phyloP scores from a whole-genome alignment of 352 stramenopile genomes.

The Phytophthora europaea region DNA sequence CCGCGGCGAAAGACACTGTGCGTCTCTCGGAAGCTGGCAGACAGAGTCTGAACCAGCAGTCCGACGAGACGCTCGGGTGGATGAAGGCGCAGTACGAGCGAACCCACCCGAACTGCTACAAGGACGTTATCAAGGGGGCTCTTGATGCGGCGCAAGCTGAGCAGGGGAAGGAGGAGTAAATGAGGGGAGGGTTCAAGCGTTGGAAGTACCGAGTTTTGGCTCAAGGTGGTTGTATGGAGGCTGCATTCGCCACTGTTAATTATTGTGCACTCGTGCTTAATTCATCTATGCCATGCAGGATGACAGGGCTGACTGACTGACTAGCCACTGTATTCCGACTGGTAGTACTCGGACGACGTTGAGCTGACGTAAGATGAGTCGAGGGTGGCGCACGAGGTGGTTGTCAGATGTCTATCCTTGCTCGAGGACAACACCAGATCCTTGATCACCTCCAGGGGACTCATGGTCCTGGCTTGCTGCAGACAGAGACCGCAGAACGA shows the following conservation, averaged over 20 bases:
- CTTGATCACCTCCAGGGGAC: conserved; percentile 21
- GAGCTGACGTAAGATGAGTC: conserved; percentile 24
- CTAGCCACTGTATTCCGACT: conserved; percentile 17
- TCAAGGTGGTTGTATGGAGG: background rate
- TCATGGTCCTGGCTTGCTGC: conserved; percentile 33
- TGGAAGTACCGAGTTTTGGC: background rate
- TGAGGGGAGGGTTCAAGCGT: background rate
- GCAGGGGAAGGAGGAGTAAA: conserved; percentile 11
- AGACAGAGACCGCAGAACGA: conserved; percentile 39
- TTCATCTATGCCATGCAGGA: background rate
- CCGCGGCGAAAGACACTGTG: conserved; percentile 41
- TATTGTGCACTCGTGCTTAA: background rate
- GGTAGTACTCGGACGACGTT: conserved; percentile 12
- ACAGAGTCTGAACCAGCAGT: conserved; percentile 52
- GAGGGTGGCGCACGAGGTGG: conserved; percentile 7
- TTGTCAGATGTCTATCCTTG: conserved; percentile 1
- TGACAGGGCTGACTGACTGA: background rate
- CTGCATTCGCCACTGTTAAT: background rate
- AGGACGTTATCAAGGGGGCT: conserved; percentile 38
- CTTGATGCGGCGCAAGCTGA: conserved; percentile 29
- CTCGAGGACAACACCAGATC: conserved; percentile 7
- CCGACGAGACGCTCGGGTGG: conserved; percentile 50
- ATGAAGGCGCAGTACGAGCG: conserved; percentile 41
- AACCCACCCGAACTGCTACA: conserved; percentile 52
- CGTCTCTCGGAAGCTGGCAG: conserved; percentile 43